These are phyloP conservation scores for Psilocybe tampanensis DNA, from an alignment of 768 basidiomycete species.

Conservation along the genomic window DNA sequence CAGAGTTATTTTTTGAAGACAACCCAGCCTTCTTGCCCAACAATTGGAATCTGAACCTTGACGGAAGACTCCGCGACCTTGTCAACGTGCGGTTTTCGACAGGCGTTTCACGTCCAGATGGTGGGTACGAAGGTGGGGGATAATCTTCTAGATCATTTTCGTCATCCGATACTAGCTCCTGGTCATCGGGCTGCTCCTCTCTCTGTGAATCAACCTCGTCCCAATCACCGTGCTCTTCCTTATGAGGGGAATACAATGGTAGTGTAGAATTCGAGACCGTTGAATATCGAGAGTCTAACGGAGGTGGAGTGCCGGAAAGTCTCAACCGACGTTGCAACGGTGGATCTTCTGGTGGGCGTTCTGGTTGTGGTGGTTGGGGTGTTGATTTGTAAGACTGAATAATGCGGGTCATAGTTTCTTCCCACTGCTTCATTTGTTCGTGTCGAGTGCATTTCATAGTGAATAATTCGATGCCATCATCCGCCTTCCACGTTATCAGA, in stretches of 20 bases:
- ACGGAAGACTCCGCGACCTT: neutral
- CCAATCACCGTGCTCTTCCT: neutral
- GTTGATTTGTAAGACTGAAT: neutral
- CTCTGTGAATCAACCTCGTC: neutral
- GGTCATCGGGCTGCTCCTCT: neutral
- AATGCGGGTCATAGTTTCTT: neutral
- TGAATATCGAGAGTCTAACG: neutral
- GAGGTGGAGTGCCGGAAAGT: neutral
- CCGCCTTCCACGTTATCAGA: neutral
- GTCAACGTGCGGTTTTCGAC: neutral
- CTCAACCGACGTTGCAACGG: neutral
- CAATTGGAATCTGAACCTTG: neutral
- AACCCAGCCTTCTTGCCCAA: neutral
- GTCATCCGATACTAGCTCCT: neutral
- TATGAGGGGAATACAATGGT: neutral
- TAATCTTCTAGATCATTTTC: neutral
- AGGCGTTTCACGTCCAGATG: neutral
- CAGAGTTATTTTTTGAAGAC: neutral
- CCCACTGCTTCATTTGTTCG: neutral
- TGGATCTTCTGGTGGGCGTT: neutral
- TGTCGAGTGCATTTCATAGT: conserved; percentile 1
- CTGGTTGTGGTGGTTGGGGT: neutral
- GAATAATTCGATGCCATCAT: neutral
- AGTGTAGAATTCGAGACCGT: neutral
- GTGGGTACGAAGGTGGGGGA: neutral